Base-by-base conservation (phyloP, 148 eudicot species). In the Dysphania ambrosioides region DNA sequence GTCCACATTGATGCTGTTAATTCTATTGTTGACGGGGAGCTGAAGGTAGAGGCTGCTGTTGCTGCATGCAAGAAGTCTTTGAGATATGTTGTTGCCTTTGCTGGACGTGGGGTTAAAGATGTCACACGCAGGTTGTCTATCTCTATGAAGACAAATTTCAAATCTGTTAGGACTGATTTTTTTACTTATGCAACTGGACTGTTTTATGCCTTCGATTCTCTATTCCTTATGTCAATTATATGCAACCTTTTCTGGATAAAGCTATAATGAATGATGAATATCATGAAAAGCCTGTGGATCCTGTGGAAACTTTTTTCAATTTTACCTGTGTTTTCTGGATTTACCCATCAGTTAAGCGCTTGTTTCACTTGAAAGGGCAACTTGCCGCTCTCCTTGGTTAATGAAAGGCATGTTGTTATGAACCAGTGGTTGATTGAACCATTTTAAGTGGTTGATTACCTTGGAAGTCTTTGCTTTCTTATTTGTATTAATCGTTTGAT, bases 21-120 rank as follows among this genome's bases (percentile, higher is more conserved):
- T 86, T 84, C 88, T 65, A 86, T 92, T 49, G 78, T 89, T 38
- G 96, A 95, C 72, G 96, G 92, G 40, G 99, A 95, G 75, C 81
- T 82, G 70, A 84, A 87, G 81, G 99, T 95, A 64, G 99, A 95
- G 85, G 86, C 91, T 80, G 88, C 92, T 35, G 92, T 88, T 71
- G 82, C 97, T 85, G 97, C 94, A 40, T 95, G 96, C 85, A 88
- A 83, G 87, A 90, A 76, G 47, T 83, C 88, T 70, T 80, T 95
- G 85, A 86, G 99, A 90, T 95, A 95, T 82, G 99, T 82, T 4
- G 85, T 95, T 85, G 97, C 97, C 59, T 95, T 95, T 84, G 97
- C 99, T 68, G 96, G 97, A 44, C 77, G 75, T 79, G 99, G 99
- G 42, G 97, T 89, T 77, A 95, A 95, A 87, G 99, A 95, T 70